phyloP scores from a whole-genome alignment of 1,284 basidiomycete species.

The Ceratobasidium sp. region DNA sequence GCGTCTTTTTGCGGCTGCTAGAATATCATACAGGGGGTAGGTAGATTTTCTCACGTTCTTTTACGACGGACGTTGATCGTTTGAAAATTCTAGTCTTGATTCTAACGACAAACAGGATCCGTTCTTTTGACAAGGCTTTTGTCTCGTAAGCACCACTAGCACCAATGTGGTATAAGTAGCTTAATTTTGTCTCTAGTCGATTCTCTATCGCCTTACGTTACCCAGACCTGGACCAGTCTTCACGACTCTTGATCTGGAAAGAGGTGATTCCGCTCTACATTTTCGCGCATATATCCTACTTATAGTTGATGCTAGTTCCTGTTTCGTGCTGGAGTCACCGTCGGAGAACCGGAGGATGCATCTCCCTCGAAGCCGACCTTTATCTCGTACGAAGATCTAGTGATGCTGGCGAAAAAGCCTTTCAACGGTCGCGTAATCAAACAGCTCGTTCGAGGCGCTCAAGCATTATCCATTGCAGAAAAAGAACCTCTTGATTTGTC shows the following conservation, averaged over 20 bases:
- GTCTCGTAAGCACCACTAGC: conserved; percentile 49
- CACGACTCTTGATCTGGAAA: conserved; percentile 65
- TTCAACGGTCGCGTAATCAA: conserved; percentile 73
- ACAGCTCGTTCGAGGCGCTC: conserved; percentile 69
- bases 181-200: conserved; percentile 57
- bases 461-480: conserved; percentile 63
- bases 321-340: conserved; percentile 58
- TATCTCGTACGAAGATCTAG: conserved; percentile 58
- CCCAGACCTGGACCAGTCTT: conserved; percentile 61
- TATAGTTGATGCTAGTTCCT: conserved; percentile 56
- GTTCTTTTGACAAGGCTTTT: conserved; percentile 73
- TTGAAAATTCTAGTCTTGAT: conserved; percentile 59
- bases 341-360: conserved; percentile 36
- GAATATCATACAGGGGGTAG: conserved; percentile 68
- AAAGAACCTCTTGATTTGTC: conserved; percentile 51
- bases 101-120: conserved; percentile 72
- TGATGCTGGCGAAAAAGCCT: conserved; percentile 59
- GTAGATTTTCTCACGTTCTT: background rate
- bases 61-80: background rate
- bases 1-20: conserved; percentile 68
- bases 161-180: background rate
- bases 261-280: conserved; percentile 48
- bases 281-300: conserved; percentile 10
- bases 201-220: conserved; percentile 72
- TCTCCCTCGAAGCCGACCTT: conserved; percentile 23